A percentile compares a stretch with the other conserved stretches of the same genome.
Evolutionary conservation across 1,284 basidiomycete genomes (phyloP).

Genomic region (Pseudozyma flocculosa): DNA sequence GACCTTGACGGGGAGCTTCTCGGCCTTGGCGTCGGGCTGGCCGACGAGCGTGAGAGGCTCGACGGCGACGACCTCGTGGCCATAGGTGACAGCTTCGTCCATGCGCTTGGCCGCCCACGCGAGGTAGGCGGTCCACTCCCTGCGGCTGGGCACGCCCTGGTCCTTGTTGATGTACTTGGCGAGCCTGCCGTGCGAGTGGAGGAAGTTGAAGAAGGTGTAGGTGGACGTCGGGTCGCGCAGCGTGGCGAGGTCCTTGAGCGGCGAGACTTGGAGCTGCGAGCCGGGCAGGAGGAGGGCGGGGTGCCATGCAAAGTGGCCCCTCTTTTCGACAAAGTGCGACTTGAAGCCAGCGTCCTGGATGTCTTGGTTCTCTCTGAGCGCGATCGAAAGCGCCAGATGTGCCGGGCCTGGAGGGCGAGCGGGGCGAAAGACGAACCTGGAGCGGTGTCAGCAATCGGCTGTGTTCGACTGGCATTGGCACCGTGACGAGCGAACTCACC

Average conservation of each 20-base stretch:
- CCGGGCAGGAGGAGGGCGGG: conserved; percentile 54
- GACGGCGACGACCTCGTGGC: conserved; percentile 45
- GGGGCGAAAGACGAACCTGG: too few species aligned
- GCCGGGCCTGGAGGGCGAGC: conserved; percentile 45
- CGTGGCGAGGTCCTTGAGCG: conserved; percentile 55
- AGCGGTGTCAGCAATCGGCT: neutral
- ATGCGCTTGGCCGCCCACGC: conserved; percentile 53
- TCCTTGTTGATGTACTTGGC: conserved; percentile 56
- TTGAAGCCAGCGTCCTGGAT: conserved; percentile 35
- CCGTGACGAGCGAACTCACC: conserved; percentile 9
- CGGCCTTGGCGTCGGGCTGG: conserved; percentile 13
- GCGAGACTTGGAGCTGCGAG: conserved; percentile 56
- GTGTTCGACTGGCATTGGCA: too few species aligned
- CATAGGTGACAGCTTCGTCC: conserved; percentile 44
- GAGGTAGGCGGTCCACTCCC: conserved; percentile 57
- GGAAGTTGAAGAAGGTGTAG: conserved; percentile 54
- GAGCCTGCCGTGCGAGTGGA: conserved; percentile 50
- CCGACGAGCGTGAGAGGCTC: conserved; percentile 35
- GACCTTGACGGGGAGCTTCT: conserved; percentile 16
- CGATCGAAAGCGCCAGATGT: conserved; percentile 53
- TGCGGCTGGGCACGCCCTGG: conserved; percentile 49
- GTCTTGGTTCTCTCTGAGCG: conserved; percentile 48
- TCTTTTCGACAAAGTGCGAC: conserved; percentile 48
- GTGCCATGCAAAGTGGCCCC: conserved; percentile 55
- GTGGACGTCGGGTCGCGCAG: conserved; percentile 56